Percentiles rank a stretch among this genome's conserved stretches.
These are phyloP conservation scores for Yamadazyma phyllophila DNA, from an alignment of 805 yeast genomes.

Conservation along the genomic window DNA sequence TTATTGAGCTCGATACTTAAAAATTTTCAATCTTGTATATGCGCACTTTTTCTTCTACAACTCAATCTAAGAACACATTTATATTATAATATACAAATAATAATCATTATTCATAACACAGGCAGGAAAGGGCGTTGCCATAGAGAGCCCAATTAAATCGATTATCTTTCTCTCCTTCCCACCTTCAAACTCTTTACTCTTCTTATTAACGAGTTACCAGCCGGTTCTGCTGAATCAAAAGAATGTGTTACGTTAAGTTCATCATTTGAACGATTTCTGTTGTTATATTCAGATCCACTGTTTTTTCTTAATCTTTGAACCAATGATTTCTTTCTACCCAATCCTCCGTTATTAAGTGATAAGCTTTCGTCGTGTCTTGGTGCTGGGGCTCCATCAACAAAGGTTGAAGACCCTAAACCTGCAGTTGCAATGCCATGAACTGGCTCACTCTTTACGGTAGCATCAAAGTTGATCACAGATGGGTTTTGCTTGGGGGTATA, in stretches of 20 bases:
- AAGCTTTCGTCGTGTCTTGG: constrained; percentile 41
- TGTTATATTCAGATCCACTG: constrained; percentile 32
- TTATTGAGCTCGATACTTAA: constrained; percentile 1
- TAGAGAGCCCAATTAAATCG: background rate
- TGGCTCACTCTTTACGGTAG: constrained; percentile 62
- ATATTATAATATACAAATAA: constrained; percentile 7
- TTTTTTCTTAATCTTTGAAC: constrained; percentile 59
- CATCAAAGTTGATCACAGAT: constrained; percentile 64
- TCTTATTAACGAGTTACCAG: constrained; percentile 62
- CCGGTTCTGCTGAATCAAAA: constrained; percentile 14
- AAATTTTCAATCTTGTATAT: constrained; percentile 1
- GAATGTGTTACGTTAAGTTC: constrained; percentile 15
- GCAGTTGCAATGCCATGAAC: constrained; percentile 84
- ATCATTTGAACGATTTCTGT: constrained; percentile 25
- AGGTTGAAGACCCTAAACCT: constrained; percentile 91
- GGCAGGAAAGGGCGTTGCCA: background rate
- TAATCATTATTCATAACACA: constrained; percentile 8
- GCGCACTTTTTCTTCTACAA: background rate
- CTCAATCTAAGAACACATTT: constrained; percentile 2
- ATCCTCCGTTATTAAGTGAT: constrained; percentile 35
- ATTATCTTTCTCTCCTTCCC: constrained; percentile 39
- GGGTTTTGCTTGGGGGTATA: constrained; percentile 50
- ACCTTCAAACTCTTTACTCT: constrained; percentile 91
- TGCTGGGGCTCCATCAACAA: constrained; percentile 96
- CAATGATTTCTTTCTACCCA: constrained; percentile 82